phyloP scores from a whole-genome alignment of 768 basidiomycete genomes.

The Termitomyces sp. region DNA sequence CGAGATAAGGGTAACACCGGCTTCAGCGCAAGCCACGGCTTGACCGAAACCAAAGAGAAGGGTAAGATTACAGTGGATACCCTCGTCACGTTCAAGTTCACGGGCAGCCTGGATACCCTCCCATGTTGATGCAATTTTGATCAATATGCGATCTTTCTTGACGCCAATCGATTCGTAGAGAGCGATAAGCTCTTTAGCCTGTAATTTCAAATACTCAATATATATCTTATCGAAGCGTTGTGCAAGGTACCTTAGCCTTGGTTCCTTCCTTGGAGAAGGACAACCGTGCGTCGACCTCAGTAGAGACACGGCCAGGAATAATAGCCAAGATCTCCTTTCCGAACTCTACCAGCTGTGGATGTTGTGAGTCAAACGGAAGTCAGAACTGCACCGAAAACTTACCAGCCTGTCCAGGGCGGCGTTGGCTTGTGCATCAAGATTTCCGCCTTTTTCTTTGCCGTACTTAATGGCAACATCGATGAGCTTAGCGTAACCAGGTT shows the following conservation, averaged over 20 bases:
- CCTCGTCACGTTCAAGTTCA: constrained; percentile 87
- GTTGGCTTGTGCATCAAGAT: constrained; percentile 69
- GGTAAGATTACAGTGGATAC: constrained; percentile 98
- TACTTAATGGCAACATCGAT: constrained; percentile 70
- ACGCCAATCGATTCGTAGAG: constrained; percentile 95
- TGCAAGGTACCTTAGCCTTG: constrained; percentile 65
- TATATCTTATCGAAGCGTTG: background rate
- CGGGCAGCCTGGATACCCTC: constrained; percentile 99
- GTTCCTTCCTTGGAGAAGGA: constrained; percentile 95
- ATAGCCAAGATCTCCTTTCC: constrained; percentile 92
- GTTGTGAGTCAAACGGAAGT: background rate
- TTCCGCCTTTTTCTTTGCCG: constrained; percentile 79
- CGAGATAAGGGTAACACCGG: constrained; percentile 96
- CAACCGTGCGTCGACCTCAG: constrained; percentile 96
- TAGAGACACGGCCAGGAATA: constrained; percentile 98
- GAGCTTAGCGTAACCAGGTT: constrained; percentile 74
- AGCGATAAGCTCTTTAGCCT: constrained; percentile 84
- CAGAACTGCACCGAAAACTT: constrained; percentile 22
- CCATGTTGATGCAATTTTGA: constrained; percentile 99
- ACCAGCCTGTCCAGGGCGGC: constrained; percentile 88
- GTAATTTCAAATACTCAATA: background rate
- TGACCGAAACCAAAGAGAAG: constrained; percentile 98
- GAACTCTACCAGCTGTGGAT: constrained; percentile 85
- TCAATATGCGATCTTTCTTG: constrained; percentile 89
- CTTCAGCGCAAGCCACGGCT: constrained; percentile 84